Base-by-base conservation (phyloP, 2,329 filamentous ascomycete species). In the Dactylellina cionopaga region DNA sequence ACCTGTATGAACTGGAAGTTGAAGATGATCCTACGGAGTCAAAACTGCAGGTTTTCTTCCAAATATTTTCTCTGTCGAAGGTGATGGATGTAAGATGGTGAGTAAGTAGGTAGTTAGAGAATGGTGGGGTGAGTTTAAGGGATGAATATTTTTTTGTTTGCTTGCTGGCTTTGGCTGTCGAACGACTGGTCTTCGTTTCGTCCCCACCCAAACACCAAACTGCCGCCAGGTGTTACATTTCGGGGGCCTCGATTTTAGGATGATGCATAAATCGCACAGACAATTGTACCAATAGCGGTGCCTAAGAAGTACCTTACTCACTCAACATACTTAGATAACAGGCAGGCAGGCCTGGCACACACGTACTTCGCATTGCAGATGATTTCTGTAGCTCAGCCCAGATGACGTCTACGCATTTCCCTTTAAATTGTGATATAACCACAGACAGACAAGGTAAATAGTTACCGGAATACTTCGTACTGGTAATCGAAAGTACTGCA, bases 91-190 rank as follows among this genome's bases (percentile, higher is more conserved):
- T n/a, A n/a, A n/a, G n/a, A n/a, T 33, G n/a, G n/a, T n/a, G n/a
- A n/a, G n/a, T 25, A 10, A n/a, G 22, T 5, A n/a, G 37, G 25
- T 47, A 33, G 27, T 33, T 29, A 56, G 52, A 41, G 49, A 72
- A 65, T 64, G 56, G 60, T 62, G 60, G 56, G 65, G 74, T 71
- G 74, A 51, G 65, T 55, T 75, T 74, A 65, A 71, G 60, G 75
- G 75, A 62, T 5, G 24, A 31, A n/a, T n/a, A n/a, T n/a, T n/a
- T n/a, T 44, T 37, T 43, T 65, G 59, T 37, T 60, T 33, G 60
- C 64, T 60, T 51, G 56, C 47, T 69, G 29, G n/a, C n/a, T 58
- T 51, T 66, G 69, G 63, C 65, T 72, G 62, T 75, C 62, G 58
- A 69, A 55, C 56, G 73, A 69, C 73, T 75, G 62, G 52, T 49